Percentiles rank a stretch among this genome's conserved stretches.
phyloP scores from a whole-genome alignment of 2,329 filamentous ascomycete species.

The Cladophialophora exuberans region DNA sequence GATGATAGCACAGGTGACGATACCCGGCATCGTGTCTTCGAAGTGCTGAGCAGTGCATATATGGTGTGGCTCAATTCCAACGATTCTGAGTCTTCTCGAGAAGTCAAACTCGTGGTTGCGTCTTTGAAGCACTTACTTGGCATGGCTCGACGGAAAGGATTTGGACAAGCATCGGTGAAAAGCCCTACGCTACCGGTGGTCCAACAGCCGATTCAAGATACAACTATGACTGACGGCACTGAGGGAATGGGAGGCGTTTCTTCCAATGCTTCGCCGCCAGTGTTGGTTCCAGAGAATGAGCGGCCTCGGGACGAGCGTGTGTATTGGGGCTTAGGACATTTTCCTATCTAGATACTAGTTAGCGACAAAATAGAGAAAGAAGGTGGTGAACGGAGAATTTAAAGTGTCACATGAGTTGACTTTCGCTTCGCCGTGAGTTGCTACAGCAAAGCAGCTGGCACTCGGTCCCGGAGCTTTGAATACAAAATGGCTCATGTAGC shows the following conservation, averaged over 20 bases:
- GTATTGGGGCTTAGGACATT: conserved; percentile 12
- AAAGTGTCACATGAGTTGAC: too few relatives aligned
- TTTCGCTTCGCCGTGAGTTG: too few relatives aligned
- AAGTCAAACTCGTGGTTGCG: conserved; percentile 10
- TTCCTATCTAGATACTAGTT: conserved; percentile 20
- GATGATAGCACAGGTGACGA: neutral
- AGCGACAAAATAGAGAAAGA: too few relatives aligned
- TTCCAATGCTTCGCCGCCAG: neutral
- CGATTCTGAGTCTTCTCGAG: conserved; percentile 16
- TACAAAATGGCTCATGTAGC: too few relatives aligned
- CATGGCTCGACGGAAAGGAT: conserved; percentile 14
- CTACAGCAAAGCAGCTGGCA: too few relatives aligned
- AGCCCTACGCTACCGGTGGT: neutral
- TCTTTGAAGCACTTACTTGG: conserved; percentile 16
- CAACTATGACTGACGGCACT: neutral
- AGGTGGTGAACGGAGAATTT: too few relatives aligned
- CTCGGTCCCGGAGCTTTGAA: too few relatives aligned
- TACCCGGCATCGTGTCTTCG: conserved; percentile 5
- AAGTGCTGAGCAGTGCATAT: conserved; percentile 20
- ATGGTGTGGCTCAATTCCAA: conserved; percentile 25
- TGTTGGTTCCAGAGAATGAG: neutral
- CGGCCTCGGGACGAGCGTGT: neutral
- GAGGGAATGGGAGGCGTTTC: neutral
- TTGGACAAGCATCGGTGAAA: neutral
- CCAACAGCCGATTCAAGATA: neutral